Evolutionary conservation across 192 early-diverging fungal genomes (phyloP).

Genomic region (Umbelopsis sp.): DNA sequence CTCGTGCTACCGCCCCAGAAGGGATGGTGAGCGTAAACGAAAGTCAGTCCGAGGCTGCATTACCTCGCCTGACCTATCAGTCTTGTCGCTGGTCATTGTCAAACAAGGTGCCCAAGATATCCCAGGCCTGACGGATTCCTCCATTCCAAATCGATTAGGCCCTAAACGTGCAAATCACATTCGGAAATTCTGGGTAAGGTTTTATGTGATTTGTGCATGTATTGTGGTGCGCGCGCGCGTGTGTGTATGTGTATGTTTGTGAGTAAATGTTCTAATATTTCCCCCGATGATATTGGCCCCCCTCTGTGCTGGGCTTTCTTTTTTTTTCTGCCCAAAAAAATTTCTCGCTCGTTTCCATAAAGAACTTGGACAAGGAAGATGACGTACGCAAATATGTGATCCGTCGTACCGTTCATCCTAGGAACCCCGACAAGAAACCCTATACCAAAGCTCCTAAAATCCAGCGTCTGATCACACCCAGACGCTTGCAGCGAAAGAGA

Average conservation of each 20-base stretch:
- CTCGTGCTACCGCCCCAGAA: constrained; percentile 97
- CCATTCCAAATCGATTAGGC: constrained; percentile 93
- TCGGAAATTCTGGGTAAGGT: constrained; percentile 89
- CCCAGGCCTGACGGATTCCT: constrained; percentile 89
- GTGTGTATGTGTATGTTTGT: no score
- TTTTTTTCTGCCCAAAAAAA: not conserved
- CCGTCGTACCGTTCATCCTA: constrained; percentile 89
- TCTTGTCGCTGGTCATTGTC: constrained; percentile 89
- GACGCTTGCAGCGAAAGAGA: constrained; percentile 93
- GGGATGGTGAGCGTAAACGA: constrained; percentile 95
- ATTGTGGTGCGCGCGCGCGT: not conserved
- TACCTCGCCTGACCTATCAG: constrained; percentile 88
- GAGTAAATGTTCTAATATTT: no score
- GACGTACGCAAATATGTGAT: constrained; percentile 99
- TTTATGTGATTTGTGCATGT: not conserved
- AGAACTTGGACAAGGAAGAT: constrained; percentile 93
- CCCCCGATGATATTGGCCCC: no score
- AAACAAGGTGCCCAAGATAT: constrained; percentile 96
- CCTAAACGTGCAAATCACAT: constrained; percentile 98
- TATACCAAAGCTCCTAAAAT: constrained; percentile 94
- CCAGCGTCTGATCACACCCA: constrained; percentile 95
- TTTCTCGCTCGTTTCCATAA: not conserved
- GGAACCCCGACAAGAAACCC: constrained; percentile 84
- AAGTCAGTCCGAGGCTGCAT: constrained; percentile 99
- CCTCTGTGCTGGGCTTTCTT: no score